Evolutionary conservation across 2,329 filamentous ascomycete genomes (phyloP).

Genomic region (Dothideomycetes sp.): DNA sequence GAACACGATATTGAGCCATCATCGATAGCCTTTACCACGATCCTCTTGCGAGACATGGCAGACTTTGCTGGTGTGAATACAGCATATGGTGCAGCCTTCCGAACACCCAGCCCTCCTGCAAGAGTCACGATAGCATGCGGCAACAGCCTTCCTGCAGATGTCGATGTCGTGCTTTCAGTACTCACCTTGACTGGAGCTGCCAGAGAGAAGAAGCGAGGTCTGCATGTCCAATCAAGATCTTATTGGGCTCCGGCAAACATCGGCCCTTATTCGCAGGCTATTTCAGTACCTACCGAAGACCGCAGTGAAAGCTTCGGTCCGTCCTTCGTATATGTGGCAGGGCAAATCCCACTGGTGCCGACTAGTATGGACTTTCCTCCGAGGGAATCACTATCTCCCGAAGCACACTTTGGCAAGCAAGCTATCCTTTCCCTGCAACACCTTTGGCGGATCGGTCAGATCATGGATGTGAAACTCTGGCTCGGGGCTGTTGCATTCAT

Average conservation of each 20-base stretch:
- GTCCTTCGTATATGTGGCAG: slow-evolving; percentile 57
- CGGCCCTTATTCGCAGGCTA: slow-evolving; percentile 88
- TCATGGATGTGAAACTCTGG: slow-evolving; percentile 65
- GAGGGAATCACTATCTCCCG: neutral
- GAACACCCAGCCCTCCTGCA: slow-evolving; percentile 68
- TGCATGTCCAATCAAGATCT: slow-evolving; percentile 86
- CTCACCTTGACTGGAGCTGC: slow-evolving; percentile 25
- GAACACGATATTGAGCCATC: slow-evolving; percentile 16
- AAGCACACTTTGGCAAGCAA: slow-evolving; percentile 40
- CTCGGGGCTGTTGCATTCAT: slow-evolving; percentile 67
- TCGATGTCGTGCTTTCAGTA: slow-evolving; percentile 51
- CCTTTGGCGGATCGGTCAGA: slow-evolving; percentile 68
- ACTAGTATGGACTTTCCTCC: slow-evolving; percentile 56
- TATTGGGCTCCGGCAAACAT: slow-evolving; percentile 99
- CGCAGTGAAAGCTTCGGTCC: slow-evolving; percentile 10
- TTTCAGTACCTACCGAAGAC: slow-evolving; percentile 37
- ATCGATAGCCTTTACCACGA: slow-evolving; percentile 34
- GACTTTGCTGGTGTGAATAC: slow-evolving; percentile 68
- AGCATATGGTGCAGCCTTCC: slow-evolving; percentile 66
- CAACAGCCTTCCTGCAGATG: slow-evolving; percentile 46
- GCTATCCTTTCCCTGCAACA: slow-evolving; percentile 73
- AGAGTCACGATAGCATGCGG: slow-evolving; percentile 76
- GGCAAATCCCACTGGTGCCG: slow-evolving; percentile 83
- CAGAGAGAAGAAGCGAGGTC: slow-evolving; percentile 28
- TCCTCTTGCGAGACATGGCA: slow-evolving; percentile 68